phyloP scores from a whole-genome alignment of 2,329 filamentous ascomycete genomes.

The Moelleriella libera region DNA sequence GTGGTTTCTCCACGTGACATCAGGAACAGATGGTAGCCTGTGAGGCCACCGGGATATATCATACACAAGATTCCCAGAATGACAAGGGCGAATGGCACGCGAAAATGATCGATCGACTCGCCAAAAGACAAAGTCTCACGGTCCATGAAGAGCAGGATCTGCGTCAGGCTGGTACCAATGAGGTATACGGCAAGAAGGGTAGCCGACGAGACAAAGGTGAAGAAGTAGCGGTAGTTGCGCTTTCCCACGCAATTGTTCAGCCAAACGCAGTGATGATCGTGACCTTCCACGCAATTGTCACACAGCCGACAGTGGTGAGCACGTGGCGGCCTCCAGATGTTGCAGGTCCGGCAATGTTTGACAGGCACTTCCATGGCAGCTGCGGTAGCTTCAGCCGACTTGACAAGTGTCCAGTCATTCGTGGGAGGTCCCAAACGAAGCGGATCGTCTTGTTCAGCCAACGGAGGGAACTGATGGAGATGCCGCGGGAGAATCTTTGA shows the following conservation, averaged over 20 bases:
- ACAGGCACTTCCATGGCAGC: conserved; percentile 95
- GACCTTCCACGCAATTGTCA: conserved; percentile 93
- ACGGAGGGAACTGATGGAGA: conserved; percentile 72
- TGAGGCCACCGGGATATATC: conserved; percentile 71
- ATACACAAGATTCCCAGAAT: conserved; percentile 65
- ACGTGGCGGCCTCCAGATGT: conserved; percentile 90
- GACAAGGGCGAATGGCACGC: conserved; percentile 76
- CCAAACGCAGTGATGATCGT: conserved; percentile 98
- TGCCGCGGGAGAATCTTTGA: conserved; percentile 79
- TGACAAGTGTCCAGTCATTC: conserved; percentile 88
- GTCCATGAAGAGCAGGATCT: conserved; percentile 59
- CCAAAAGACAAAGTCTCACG: conserved; percentile 53
- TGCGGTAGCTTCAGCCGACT: conserved; percentile 58
- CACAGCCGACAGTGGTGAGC: conserved; percentile 94
- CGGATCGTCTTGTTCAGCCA: conserved; percentile 64
- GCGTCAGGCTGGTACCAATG: conserved; percentile 62
- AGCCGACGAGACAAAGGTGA: conserved; percentile 72
- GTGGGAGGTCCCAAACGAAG: conserved; percentile 69
- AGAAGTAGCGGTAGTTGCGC: conserved; percentile 97
- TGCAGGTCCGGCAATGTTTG: conserved; percentile 96
- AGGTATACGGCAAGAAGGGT: conserved; percentile 66
- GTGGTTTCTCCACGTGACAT: conserved; percentile 89
- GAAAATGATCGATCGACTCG: conserved; percentile 52
- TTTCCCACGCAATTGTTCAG: conserved; percentile 96
- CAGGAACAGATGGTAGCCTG: conserved; percentile 81